Conservation (phyloP, 2,329 filamentous ascomycete genomes). For the Botrytis medusae region DNA sequence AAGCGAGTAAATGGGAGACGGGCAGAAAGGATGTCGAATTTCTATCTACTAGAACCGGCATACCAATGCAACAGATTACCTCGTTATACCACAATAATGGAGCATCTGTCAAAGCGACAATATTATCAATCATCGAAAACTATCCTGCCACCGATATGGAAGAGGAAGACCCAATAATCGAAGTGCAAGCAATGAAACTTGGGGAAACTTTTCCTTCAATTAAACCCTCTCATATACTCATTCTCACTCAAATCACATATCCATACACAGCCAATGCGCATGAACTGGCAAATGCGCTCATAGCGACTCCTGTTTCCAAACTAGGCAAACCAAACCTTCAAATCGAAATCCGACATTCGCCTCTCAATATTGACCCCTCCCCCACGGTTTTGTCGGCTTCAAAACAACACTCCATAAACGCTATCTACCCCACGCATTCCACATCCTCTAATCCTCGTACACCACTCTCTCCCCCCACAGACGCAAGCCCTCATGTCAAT, state of each 20-base stretch:
- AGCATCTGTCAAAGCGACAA: slow-evolving; percentile 55
- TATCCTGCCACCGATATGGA: slow-evolving; percentile 40
- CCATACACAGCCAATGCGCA: slow-evolving; percentile 57
- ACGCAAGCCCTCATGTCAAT: slow-evolving; percentile 23
- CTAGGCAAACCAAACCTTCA: slow-evolving; percentile 29
- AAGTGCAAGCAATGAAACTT: slow-evolving; percentile 54
- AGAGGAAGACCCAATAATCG: slow-evolving; percentile 46
- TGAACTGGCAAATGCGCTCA: slow-evolving; percentile 58
- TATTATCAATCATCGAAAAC: slow-evolving; percentile 48
- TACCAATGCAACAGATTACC: slow-evolving; percentile 49
- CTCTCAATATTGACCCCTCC: slow-evolving; percentile 27
- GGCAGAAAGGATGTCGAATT: slow-evolving; percentile 60
- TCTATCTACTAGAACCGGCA: slow-evolving; percentile 52
- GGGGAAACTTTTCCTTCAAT: slow-evolving; percentile 54
- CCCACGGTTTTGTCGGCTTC: not conserved
- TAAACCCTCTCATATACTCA: slow-evolving; percentile 48
- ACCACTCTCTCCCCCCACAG: not conserved
- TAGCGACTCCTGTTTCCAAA: slow-evolving; percentile 31
- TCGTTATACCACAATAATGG: slow-evolving; percentile 62
- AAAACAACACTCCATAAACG: slow-evolving; percentile 20
- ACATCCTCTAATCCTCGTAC: not conserved
- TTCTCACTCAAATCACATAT: slow-evolving; percentile 56
- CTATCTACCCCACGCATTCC: slow-evolving; percentile 19
- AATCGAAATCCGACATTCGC: slow-evolving; percentile 37
- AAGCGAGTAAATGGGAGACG: slow-evolving; percentile 57